A percentile compares a stretch with the other conserved stretches of the same genome.
phyloP scores from a whole-genome alignment of 257 asterid species.

The Cruciata laevipes region DNA sequence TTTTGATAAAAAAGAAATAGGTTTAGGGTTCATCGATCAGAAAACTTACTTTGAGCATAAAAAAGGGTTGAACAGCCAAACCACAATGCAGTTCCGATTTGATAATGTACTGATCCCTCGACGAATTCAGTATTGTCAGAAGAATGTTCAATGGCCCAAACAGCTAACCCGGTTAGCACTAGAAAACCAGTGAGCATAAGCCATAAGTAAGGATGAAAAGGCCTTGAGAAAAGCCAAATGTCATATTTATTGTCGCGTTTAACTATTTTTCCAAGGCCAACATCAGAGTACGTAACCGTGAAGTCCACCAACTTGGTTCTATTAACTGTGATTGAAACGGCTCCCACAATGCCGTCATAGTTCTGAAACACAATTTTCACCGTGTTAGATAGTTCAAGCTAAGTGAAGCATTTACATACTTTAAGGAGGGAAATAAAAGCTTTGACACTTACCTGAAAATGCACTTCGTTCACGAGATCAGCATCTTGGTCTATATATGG shows the following conservation, averaged over 20 bases:
- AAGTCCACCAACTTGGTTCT: slow-evolving; percentile 38
- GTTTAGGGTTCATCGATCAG: neutral
- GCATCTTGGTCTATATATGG: slow-evolving; percentile 13
- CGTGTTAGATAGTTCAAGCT: too few relatives aligned
- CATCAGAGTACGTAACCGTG: slow-evolving; percentile 35
- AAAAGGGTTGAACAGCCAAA: too few relatives aligned
- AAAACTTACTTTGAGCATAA: slow-evolving; percentile 22
- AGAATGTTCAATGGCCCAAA: slow-evolving; percentile 41
- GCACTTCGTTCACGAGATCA: slow-evolving; percentile 23
- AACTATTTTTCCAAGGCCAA: slow-evolving; percentile 27
- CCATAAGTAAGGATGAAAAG: slow-evolving; percentile 34
- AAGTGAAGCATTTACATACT: neutral
- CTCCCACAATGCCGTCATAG: slow-evolving; percentile 44
- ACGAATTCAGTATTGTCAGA: slow-evolving; percentile 29
- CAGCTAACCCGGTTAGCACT: slow-evolving; percentile 26
- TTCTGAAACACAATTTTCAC: slow-evolving; percentile 10
- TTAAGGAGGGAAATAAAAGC: neutral
- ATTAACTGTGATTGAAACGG: slow-evolving; percentile 27
- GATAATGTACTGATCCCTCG: slow-evolving; percentile 33
- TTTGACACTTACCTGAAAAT: slow-evolving; percentile 19
- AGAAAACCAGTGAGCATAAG: slow-evolving; percentile 22
- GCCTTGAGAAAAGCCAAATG: slow-evolving; percentile 42
- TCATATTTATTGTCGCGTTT: slow-evolving; percentile 11
- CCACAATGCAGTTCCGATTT: slow-evolving; percentile 22
- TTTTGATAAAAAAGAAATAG: too few relatives aligned